These are phyloP conservation scores for Limnanthes douglasii DNA, from an alignment of 345 rosid species.

Conservation along the genomic window DNA sequence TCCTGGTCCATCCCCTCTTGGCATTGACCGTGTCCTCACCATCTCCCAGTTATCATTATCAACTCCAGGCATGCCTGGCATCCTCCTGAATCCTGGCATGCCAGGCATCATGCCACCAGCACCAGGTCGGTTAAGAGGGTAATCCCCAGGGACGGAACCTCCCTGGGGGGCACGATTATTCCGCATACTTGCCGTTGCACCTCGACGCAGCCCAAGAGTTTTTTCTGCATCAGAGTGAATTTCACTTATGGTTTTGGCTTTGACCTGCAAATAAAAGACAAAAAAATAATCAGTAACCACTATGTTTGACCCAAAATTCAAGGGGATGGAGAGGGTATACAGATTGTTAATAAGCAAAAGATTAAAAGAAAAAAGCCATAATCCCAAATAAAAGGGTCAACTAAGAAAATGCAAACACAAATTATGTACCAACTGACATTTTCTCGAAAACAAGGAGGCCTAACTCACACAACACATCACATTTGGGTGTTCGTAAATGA, in stretches of 20 bases:
- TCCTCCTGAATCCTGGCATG: conserved; percentile 85
- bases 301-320: not conserved
- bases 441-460: not conserved
- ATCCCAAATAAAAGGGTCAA: no score
- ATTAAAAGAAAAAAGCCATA: no score
- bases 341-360: no score
- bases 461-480: conserved; percentile 4
- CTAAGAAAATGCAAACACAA: not conserved
- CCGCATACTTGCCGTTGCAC: conserved; percentile 69
- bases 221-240: conserved; percentile 91
- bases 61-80: conserved; percentile 90
- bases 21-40: conserved; percentile 47
- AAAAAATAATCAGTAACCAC: not conserved
- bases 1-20: conserved; percentile 58
- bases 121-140: conserved; percentile 67
- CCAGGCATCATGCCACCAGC: conserved; percentile 98
- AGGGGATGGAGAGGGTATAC: not conserved
- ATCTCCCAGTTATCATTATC: conserved; percentile 83
- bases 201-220: conserved; percentile 79
- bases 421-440: not conserved
- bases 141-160: conserved; percentile 38
- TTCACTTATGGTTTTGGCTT: conserved; percentile 79
- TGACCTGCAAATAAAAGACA: conserved; percentile 32
- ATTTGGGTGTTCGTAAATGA: not conserved
- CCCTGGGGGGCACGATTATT: conserved; percentile 36